Base-by-base conservation (phyloP, 768 basidiomycete genomes). In the Flagelloscypha sp. region DNA sequence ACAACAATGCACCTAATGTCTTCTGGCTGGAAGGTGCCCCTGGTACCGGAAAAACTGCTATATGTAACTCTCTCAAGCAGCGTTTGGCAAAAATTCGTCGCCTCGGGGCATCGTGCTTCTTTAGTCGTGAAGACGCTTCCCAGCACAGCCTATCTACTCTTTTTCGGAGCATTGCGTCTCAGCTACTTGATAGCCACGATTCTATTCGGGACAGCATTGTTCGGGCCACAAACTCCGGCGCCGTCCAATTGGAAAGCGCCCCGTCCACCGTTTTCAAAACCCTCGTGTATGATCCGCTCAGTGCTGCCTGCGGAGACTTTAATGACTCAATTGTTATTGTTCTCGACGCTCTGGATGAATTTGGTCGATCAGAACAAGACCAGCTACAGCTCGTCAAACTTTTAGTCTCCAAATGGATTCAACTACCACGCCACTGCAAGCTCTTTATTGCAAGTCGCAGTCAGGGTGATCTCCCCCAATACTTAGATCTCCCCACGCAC, bases 361-460 rank as follows among this genome's bases (percentile, higher is more conserved):
- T 9, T 27, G 25, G 25, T 27, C n/a, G n/a, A n/a, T n/a, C n/a
- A n/a, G n/a, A n/a, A n/a, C n/a, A n/a, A n/a, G n/a, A n/a, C n/a
- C n/a, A n/a, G n/a, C n/a, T n/a, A n/a, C n/a, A n/a, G n/a, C n/a
- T n/a, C n/a, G 42, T 56, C 16, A 38, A 55, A 20, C 33, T 40
- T 11, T 49, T 47, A 2, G 22, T 54, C 21, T 46, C 33, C 33
- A 37, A 25, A 6, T 54, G 53, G 49, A 29, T 41, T 10, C 28
- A 33, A 4, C 45, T 52, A 11, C 46, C 47, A 5, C 18, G 15
- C 2, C 20, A 27, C 6, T 50, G 48, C 46, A 56, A 58, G 32
- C 44, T 58, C 10, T 33, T 56, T 15, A 33, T 56, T 17, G 53
- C 53, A 4, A 50, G 53, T 30, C 43, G 55, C 33, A 35, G 22